Percentiles rank a stretch among this genome's conserved stretches.
Conservation (phyloP, 306 rosid species). For the Clitoria ternatea region DNA sequence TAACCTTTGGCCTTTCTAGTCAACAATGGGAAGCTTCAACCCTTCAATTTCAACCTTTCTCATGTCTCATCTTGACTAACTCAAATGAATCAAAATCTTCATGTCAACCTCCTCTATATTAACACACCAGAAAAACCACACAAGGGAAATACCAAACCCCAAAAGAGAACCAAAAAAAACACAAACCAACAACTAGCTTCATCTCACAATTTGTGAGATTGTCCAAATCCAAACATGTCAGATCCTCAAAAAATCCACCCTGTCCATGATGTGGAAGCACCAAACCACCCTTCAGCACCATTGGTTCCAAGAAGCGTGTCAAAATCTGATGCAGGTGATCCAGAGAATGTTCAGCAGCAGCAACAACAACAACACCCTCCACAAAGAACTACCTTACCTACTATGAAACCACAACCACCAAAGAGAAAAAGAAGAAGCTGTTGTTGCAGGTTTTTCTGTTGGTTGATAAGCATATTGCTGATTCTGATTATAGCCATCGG, state of each 20-base stretch:
- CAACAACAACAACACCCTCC: slow-evolving; percentile 23
- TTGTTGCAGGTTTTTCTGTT: slow-evolving; percentile 33
- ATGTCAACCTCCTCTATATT: background rate
- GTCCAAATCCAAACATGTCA: slow-evolving; percentile 39
- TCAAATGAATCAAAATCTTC: background rate
- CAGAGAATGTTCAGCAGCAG: background rate
- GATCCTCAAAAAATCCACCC: slow-evolving; percentile 78
- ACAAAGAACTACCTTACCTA: slow-evolving; percentile 28
- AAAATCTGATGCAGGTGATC: slow-evolving; percentile 44
- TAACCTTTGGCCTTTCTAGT: slow-evolving; percentile 17
- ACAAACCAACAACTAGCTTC: background rate
- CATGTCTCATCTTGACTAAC: background rate
- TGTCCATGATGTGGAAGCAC: slow-evolving; percentile 53
- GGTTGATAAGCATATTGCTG: slow-evolving; percentile 26
- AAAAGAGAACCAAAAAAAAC: background rate
- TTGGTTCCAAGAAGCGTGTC: slow-evolving; percentile 48
- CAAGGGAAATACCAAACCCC: too few species aligned
- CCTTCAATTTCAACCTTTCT: background rate
- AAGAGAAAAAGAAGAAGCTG: slow-evolving; percentile 47
- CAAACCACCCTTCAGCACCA: slow-evolving; percentile 44
- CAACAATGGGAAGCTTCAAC: slow-evolving; percentile 28
- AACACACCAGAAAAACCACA: background rate
- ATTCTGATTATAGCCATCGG: slow-evolving; percentile 27
- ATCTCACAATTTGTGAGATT: background rate
- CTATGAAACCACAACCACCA: slow-evolving; percentile 47